phyloP scores from a whole-genome alignment of 441 rosid species.

The Corymbia calophylla region DNA sequence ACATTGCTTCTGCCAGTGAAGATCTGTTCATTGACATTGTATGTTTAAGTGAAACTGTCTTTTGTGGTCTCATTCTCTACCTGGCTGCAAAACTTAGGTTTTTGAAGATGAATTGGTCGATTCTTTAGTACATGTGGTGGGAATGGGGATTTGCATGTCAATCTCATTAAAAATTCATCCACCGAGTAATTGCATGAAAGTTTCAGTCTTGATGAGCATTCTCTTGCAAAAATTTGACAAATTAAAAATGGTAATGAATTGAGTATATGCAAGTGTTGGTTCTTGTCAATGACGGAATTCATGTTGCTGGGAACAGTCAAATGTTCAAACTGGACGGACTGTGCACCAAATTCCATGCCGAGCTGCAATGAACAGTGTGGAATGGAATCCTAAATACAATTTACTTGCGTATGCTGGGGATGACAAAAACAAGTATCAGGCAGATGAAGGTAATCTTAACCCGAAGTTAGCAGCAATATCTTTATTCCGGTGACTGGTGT shows the following conservation, averaged over 20 bases:
- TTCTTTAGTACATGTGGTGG: neutral
- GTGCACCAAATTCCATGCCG: constrained; percentile 91
- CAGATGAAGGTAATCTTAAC: constrained; percentile 71
- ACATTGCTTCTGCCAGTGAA: constrained; percentile 95
- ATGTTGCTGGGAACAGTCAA: constrained; percentile 42
- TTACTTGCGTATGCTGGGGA: constrained; percentile 98
- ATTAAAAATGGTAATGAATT: neutral
- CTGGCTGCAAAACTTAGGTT: neutral
- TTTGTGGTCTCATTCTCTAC: neutral
- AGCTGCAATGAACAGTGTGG: constrained; percentile 97
- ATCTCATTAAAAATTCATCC: neutral
- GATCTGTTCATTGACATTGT: constrained; percentile 90
- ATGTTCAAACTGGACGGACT: constrained; percentile 75
- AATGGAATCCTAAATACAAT: constrained; percentile 95
- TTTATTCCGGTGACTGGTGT: neutral
- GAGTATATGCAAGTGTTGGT: neutral
- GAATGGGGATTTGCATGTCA: neutral
- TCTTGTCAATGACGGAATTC: neutral
- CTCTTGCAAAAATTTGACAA: neutral
- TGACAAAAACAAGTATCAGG: constrained; percentile 85
- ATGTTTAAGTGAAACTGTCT: constrained; percentile 12
- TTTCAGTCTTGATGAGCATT: neutral
- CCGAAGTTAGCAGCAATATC: neutral
- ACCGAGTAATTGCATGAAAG: neutral
- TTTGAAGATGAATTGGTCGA: neutral